phyloP scores from a whole-genome alignment of 2,329 filamentous ascomycete species.

The Gaeumannomyces tritici region DNA sequence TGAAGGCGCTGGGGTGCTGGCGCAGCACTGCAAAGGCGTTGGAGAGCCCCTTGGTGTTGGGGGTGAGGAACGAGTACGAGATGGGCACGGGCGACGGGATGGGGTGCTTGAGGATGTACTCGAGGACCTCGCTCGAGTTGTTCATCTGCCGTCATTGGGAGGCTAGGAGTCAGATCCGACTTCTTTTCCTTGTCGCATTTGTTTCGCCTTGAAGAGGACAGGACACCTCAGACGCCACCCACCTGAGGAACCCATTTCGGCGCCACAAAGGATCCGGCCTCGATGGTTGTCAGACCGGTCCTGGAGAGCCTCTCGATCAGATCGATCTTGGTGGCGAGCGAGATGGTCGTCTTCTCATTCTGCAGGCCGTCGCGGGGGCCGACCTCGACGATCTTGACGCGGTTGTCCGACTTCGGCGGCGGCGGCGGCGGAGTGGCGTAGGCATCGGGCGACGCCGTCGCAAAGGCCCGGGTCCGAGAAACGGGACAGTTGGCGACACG shows the following conservation, averaged over 20 bases:
- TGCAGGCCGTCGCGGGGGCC: conserved; percentile 80
- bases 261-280: conserved; percentile 73
- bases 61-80: conserved; percentile 72
- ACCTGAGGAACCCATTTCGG: conserved; percentile 76
- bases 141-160: conserved; percentile 51
- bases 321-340: conserved; percentile 65
- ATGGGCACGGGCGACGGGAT: conserved; percentile 46
- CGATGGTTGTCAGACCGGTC: conserved; percentile 64
- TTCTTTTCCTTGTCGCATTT: not conserved
- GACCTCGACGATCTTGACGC: conserved; percentile 59
- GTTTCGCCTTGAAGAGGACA: not conserved
- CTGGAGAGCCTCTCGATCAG: conserved; percentile 59
- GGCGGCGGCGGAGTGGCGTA: not conserved
- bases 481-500: conserved; percentile 3
- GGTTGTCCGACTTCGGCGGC: conserved; percentile 5
- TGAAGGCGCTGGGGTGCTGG: conserved; percentile 36
- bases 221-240: not conserved
- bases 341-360: conserved; percentile 67
- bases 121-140: conserved; percentile 64
- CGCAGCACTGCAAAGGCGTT: conserved; percentile 48
- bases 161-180: not conserved
- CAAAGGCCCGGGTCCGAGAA: conserved; percentile 2
- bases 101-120: conserved; percentile 52
- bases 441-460: not conserved
- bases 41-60: conserved; percentile 64